These are phyloP conservation scores for Coemansia furcata DNA, from an alignment of 192 early-diverging fungal species.

Conservation along the genomic window DNA sequence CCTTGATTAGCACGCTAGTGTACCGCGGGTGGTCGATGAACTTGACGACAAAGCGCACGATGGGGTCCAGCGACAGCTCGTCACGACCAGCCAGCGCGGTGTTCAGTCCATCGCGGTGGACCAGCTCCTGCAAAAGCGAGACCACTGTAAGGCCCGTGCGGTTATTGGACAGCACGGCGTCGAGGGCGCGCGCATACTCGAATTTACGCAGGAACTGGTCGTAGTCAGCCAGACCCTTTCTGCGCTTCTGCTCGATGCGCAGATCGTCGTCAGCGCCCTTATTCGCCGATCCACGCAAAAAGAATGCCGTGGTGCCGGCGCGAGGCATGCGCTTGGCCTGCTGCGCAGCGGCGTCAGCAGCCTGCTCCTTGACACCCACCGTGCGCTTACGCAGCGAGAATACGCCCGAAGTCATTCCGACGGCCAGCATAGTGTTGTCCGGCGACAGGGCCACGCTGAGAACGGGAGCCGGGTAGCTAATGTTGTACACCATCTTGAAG, in stretches of 20 bases:
- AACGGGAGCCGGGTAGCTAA: constrained; percentile 89
- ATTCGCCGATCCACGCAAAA: constrained; percentile 61
- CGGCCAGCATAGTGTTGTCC: constrained; percentile 82
- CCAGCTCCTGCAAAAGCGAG: constrained; percentile 84
- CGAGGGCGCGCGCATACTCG: constrained; percentile 86
- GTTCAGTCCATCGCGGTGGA: constrained; percentile 78
- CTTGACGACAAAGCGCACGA: constrained; percentile 78
- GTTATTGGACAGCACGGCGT: constrained; percentile 72
- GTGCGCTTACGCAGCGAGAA: constrained; percentile 82
- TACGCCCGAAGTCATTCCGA: constrained; percentile 89
- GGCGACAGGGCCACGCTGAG: constrained; percentile 89
- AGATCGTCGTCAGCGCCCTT: constrained; percentile 67
- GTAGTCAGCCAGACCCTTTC: constrained; percentile 67
- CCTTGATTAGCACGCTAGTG: constrained; percentile 72
- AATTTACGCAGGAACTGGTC: constrained; percentile 83
- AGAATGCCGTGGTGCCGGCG: constrained; percentile 70
- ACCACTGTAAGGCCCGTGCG: constrained; percentile 63
- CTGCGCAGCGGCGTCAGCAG: constrained; percentile 26
- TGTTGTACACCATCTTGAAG: constrained; percentile 83
- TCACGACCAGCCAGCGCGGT: constrained; percentile 82
- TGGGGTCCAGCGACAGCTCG: constrained; percentile 80
- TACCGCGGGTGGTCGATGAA: constrained; percentile 81
- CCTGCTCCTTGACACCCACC: constrained; percentile 71
- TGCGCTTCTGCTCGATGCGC: constrained; percentile 66
- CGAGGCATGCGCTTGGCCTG: constrained; percentile 32